phyloP scores from a whole-genome alignment of 1,139 yeast genomes.

The Pichia terricola region DNA sequence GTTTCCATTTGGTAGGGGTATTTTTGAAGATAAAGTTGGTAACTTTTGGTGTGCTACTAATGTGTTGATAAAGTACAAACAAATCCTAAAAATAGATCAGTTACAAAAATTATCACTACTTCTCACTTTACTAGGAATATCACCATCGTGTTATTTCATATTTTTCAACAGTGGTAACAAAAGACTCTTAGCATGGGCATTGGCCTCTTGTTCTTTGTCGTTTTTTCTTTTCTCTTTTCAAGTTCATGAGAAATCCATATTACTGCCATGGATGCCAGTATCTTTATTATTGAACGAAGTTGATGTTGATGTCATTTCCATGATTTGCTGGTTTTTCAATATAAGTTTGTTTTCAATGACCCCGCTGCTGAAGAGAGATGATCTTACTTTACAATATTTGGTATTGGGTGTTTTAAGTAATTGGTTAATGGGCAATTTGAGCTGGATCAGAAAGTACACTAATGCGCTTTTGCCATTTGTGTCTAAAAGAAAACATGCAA shows the following conservation, averaged over 20 bases:
- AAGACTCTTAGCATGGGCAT: slow-evolving; percentile 57
- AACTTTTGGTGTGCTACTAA: slow-evolving; percentile 94
- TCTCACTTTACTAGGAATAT: slow-evolving; percentile 54
- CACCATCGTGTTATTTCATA: slow-evolving; percentile 54
- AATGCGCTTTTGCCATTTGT: slow-evolving; percentile 25
- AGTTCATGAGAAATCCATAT: slow-evolving; percentile 88
- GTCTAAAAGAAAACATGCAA: slow-evolving; percentile 26
- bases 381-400: slow-evolving; percentile 60
- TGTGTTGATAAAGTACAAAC: slow-evolving; percentile 60
- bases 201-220: slow-evolving; percentile 78
- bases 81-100: slow-evolving; percentile 43
- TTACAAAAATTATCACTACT: slow-evolving; percentile 54
- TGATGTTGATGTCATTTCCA: slow-evolving; percentile 51
- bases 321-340: slow-evolving; percentile 82
- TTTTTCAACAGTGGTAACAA: slow-evolving; percentile 37
- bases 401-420: slow-evolving; percentile 57
- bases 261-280: slow-evolving; percentile 81
- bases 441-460: slow-evolving; percentile 34
- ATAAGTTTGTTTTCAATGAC: slow-evolving; percentile 78
- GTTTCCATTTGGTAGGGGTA: slow-evolving; percentile 86
- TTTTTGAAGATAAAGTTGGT: slow-evolving; percentile 97
- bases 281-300: slow-evolving; percentile 56
- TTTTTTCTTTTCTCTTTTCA: slow-evolving; percentile 88
- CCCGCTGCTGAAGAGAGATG: slow-evolving; percentile 78
- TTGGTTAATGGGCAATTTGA: slow-evolving; percentile 69